Base-by-base conservation (phyloP, 2,329 filamentous ascomycete species). In the Aspergillus ochraceus region DNA sequence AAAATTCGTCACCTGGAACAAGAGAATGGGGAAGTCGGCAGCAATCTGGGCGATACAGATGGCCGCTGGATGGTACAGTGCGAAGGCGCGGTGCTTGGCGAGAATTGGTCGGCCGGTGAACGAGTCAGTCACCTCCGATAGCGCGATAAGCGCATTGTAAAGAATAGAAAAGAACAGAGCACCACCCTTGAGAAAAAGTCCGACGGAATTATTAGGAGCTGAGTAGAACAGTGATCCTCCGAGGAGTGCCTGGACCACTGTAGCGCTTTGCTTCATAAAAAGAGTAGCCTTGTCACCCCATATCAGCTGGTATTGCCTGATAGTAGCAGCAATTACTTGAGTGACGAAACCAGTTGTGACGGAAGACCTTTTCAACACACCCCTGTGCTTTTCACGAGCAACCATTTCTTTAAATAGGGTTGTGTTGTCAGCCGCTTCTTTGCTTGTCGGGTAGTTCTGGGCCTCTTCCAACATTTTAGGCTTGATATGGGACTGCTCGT, bases 191-290 rank as follows among this genome's bases (percentile, higher is more conserved):
- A 83, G 70, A 70, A 89, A 90, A 1, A 90, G 73, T 1, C 87
- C 87, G 1, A 73, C 77, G 0, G 85, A 84, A 47, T 81, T 84
- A 19, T 74, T 57, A 0, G 86, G 81, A 0, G 86, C 82, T 51
- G 86, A 80, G 73, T 90, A 90, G 74, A 90, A 90, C 3, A 89
- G 79, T 0, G 86, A 89, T 9, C 87, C 87, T 1, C 82, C 79
- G 47, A 90, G 83, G 2, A 90, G 72, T 0, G 87, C 86, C 66
- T 87, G 84, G 0, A 81, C 67, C 8, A 88, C 68, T 0, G 83
- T 86, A 0, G 81, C 79, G 17, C 78, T 72, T 65, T 89, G 86
- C 69, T 87, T 87, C 72, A 88, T 86, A 60, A 86, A 63, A 39
- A 88, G 84, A 0, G 85, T 86, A 0, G 83, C 77, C 65, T 86